Conservation (phyloP, 106 monocot species). For the Hemerocallis citrina region DNA sequence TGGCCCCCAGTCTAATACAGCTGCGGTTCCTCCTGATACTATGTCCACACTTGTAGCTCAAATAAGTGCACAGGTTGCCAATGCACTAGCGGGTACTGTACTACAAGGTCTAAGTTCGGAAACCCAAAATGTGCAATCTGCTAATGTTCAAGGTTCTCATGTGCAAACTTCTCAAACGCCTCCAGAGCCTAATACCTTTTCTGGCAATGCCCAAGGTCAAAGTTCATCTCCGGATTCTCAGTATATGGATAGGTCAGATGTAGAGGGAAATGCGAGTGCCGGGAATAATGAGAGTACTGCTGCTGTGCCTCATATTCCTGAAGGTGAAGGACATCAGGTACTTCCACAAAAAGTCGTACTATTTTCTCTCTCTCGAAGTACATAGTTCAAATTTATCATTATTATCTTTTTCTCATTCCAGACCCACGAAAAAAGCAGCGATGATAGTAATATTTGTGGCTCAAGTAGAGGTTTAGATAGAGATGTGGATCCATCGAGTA, state of each 20-base stretch:
- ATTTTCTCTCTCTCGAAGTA: too few species aligned
- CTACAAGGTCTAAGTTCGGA: conserved; percentile 11
- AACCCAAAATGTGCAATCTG: too few species aligned
- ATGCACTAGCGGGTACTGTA: conserved; percentile 9
- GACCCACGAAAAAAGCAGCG: conserved; percentile 7
- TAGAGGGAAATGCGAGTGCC: neutral
- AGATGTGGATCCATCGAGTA: conserved; percentile 8
- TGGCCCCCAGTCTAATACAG: conserved; percentile 7
- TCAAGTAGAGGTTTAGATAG: neutral
- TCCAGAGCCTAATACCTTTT: conserved; percentile 4
- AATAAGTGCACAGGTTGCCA: conserved; percentile 13
- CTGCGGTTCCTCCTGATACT: conserved; percentile 7
- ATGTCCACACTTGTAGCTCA: conserved; percentile 16
- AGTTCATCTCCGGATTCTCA: conserved; percentile 2
- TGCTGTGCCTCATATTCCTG: neutral
- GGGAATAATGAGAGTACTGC: neutral
- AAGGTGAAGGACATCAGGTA: conserved; percentile 15
- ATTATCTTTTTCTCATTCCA: conserved; percentile 16
- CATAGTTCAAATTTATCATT: conserved; percentile 6
- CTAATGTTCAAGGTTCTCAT: too few species aligned
- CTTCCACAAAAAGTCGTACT: too few species aligned
- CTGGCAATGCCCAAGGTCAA: conserved; percentile 5
- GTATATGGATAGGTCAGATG: too few species aligned
- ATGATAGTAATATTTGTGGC: neutral
- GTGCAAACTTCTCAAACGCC: too few species aligned